phyloP scores from a whole-genome alignment of 306 rosid species.

The Fagus crenata region DNA sequence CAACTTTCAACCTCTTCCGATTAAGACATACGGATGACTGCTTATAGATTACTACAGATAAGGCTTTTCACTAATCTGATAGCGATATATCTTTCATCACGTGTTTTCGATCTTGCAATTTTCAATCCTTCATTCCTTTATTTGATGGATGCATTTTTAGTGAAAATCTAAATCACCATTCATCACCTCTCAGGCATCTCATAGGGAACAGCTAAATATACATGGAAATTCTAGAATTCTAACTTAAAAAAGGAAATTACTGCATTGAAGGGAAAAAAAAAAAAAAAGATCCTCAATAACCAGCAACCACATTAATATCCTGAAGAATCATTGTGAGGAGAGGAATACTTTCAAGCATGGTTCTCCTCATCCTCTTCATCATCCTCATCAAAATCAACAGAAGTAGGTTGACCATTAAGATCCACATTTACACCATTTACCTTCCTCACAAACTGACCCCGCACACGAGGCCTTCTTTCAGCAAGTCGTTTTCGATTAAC shows the following conservation, averaged over 20 bases:
- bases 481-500: slow-evolving; percentile 84
- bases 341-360: slow-evolving; percentile 37
- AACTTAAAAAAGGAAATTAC: slow-evolving; percentile 11
- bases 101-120: no score
- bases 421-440: slow-evolving; percentile 70
- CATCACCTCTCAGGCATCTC: slow-evolving; percentile 23
- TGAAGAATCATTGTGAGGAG: slow-evolving; percentile 40
- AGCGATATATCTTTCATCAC: no score
- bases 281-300: background rate
- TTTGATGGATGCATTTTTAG: no score
- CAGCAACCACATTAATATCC: slow-evolving; percentile 13
- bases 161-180: background rate
- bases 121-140: no score
- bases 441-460: slow-evolving; percentile 94
- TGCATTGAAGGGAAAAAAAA: background rate
- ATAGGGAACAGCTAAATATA: slow-evolving; percentile 9
- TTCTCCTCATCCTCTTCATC: slow-evolving; percentile 71
- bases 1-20: no score
- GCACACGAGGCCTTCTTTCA: slow-evolving; percentile 85
- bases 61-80: no score
- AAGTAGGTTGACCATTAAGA: slow-evolving; percentile 82
- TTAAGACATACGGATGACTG: no score
- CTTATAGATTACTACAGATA: no score
- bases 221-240: slow-evolving; percentile 14
- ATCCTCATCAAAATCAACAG: slow-evolving; percentile 61